Conservation (phyloP, 202 grass and related monocot genomes). For the Alloteropsis angusta region DNA sequence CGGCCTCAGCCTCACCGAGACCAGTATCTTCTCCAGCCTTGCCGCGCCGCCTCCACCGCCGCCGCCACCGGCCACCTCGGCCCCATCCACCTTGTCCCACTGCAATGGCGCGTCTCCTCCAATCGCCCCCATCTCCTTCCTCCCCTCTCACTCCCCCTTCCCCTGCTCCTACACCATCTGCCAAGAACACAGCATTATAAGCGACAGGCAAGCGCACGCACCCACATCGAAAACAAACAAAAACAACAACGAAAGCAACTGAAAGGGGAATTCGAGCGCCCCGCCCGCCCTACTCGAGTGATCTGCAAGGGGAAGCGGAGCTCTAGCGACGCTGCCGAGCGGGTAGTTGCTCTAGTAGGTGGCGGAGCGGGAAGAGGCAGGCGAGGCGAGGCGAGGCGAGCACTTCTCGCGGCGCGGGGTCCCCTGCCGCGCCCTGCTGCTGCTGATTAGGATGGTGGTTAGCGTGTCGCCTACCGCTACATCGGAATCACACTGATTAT, state of each 20-base stretch:
- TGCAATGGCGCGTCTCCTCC: constrained; percentile 36
- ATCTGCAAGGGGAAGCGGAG: not conserved
- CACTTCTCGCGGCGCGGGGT: constrained; percentile 10
- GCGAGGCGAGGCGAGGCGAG: not conserved
- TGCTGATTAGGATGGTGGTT: constrained; percentile 32
- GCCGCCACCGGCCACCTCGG: constrained; percentile 23
- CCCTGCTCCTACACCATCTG: constrained; percentile 38
- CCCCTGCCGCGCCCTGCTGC: not conserved
- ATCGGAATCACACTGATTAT: constrained; percentile 23
- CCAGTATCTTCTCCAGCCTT: constrained; percentile 86
- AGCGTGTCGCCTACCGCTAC: constrained; percentile 15
- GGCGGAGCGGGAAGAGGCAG: too few relatives aligned
- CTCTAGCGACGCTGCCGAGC: constrained; percentile 15
- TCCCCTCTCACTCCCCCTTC: not conserved
- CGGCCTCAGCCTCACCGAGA: constrained; percentile 87
- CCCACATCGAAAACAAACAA: constrained; percentile 20
- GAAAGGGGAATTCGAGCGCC: constrained; percentile 14
- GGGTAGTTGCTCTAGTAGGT: constrained; percentile 49
- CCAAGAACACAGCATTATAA: constrained; percentile 17
- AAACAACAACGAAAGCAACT: constrained; percentile 9
- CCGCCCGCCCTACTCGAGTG: constrained; percentile 4
- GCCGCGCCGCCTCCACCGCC: constrained; percentile 24
- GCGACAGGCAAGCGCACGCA: not conserved
- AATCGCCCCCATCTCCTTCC: constrained; percentile 56
- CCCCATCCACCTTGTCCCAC: constrained; percentile 35